Evolutionary conservation across 192 early-diverging fungal species (phyloP), one percentile per base, ranked within the genome.

Genomic region (Entomortierella lignicola): DNA sequence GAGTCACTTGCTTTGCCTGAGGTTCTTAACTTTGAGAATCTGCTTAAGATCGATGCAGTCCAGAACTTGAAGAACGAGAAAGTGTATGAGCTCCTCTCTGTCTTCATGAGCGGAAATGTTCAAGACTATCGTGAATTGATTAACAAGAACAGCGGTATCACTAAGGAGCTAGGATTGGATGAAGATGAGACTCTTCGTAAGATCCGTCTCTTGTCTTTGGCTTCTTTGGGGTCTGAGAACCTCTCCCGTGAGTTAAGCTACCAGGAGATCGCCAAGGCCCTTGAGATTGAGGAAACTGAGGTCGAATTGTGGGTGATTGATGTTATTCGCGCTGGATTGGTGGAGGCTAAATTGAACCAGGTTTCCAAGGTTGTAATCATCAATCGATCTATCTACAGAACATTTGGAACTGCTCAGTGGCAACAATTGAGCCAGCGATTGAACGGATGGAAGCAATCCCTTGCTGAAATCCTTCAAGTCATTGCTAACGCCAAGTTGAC

Each of bases 291-390:
- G 17, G 89, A 89, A 59, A 87, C 85, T 20, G 94, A 97, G 31
- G 95, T 99, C 13, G 97, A 99, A 86, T 80, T 96, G 86, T 99
- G 96, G 95, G 89, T 96, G 23, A 97, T 99, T 79, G 93, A 96
- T 73, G 94, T 90, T 13, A 96, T 99, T 55, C 92, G 95, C 42
- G 91, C 94, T 29, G 94, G 94, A 48, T 88, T 99, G 68, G 87
- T 98, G 21, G 96, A 99, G 72, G 96, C 93, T 66, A 95, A 94
- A 85, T 91, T 99, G 86, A 91, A 98, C 86, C 97, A 99, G 85
- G 85, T 97, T 21, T 87, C 86, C 57, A 89, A 91, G 63, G 91
- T 92, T 8, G 89, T 96, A 42, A 81, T 90, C 37, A 90, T 98
- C 21, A 93, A 91, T 64, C 89, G 96, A 51, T 89, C 94, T 50